Evolutionary conservation across 2,329 filamentous ascomycete species (phyloP), one percentile per base, ranked within the genome.

Genomic region (Fusarium pseudonygamai): DNA sequence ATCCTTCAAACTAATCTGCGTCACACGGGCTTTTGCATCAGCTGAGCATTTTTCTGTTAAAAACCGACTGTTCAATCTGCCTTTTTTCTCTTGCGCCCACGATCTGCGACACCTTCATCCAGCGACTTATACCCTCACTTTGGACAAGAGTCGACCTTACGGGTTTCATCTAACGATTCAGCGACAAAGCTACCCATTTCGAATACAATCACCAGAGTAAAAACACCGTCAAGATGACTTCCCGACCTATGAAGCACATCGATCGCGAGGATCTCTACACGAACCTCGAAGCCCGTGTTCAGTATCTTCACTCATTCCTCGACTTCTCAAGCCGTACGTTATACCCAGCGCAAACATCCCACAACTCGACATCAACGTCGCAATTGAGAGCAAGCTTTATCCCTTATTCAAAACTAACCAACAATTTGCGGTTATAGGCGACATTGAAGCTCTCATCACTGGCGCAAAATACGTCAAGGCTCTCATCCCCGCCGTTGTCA

Each of bases 401-500:
- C 16, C 49, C 6, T 6, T 10, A 12, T 8, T 16, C n/a, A 42
- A 12, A 16, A 8, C 26, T 2, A 42, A 43, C 76, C 77, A 52
- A 78, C 71, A 57, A 3, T 9, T 18, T 24, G 12, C 14, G 16
- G 36, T 15, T 20, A 28, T 67, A 93, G 93, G 87, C 70, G 93
- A 95, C 78, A 90, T 94, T 64, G 91, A 93, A 73, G 92, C 92
- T 43, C 87, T 95, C 42, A 86, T 89, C 20, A 85, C 86, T 6
- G 93, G 92, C 71, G 86, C 89, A 67, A 94, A 94, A 80, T 94
- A 94, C 83, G 92, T 95, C 84, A 93, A 92, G 78, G 90, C 91
- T n/a, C 88, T 96, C 37, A 94, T 96, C 72, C 94, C 94, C 3
- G 91, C 93, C 50, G 88, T 96, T 28, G 93, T 96, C 78, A 94